Base-by-base conservation (phyloP, 352 stramenopile genomes). In the Bremia lactucae region DNA sequence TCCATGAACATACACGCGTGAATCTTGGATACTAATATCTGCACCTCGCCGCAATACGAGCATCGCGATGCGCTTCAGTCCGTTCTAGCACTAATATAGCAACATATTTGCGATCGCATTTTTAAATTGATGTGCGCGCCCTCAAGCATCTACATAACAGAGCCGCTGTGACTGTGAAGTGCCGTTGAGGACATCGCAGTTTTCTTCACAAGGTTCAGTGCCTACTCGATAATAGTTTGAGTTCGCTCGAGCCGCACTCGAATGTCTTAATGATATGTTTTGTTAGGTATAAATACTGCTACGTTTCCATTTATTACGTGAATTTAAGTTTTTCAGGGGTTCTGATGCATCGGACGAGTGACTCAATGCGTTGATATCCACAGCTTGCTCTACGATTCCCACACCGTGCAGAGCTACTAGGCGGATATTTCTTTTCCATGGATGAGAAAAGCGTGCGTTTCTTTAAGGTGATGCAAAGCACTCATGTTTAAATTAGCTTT, bases 21-120 rank as follows among this genome's bases (percentile, higher is more conserved):
- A 72, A 37, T 95, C 95, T 19, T 69, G 65, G 36, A 55, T 74
- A 63, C 95, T 95, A 54, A 94, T 93, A 58, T 96, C 82, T 44
- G 71, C 75, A 16, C 83, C 84, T 29, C 73, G 60, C 16, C 83
- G 73, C 19, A 96, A 59, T 19, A 81, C 75, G 28, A 90, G 64
- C 59, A 95, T 95, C 38, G 63, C 72, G 44, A 93, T 86, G 34
- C 81, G 74, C 59, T 95, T 95, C 51, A 94, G 76, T 34, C 86
- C 86, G 58, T 95, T 95, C 55, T 96, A 84, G 40, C 84, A 96
- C 15, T 83, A 81, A 28, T 67, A 72, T 26, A 95, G 64, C 22
- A 95, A 55, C 22, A 81, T 94, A 62, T 95, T 96, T 19, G 83
- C 85, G 33, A 85, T 71, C 13, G 47, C 36, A 42, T 96, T 83